Conservation (phyloP, 495 filamentous ascomycete species). For the Trichocladium antarcticum region DNA sequence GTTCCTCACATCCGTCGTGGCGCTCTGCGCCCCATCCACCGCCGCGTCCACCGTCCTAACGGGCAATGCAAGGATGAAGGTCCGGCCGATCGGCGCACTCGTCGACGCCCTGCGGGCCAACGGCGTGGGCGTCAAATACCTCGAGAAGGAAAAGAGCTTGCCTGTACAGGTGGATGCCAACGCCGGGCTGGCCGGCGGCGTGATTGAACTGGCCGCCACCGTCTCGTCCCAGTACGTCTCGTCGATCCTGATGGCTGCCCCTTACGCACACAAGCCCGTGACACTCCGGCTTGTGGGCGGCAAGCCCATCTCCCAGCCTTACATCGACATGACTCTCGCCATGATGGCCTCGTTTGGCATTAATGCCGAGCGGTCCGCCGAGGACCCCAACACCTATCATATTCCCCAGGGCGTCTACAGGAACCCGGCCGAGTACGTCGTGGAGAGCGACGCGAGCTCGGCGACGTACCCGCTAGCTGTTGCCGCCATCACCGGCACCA, state of each 20-base stretch:
- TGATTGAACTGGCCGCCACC: constrained; percentile 84
- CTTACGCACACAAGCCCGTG: constrained; percentile 88
- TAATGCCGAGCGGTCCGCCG: constrained; percentile 46
- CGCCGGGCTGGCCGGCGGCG: constrained; percentile 79
- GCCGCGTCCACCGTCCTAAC: constrained; percentile 68
- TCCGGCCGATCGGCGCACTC: constrained; percentile 84
- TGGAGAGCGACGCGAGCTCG: constrained; percentile 96
- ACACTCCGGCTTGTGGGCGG: constrained; percentile 82
- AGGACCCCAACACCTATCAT: constrained; percentile 81
- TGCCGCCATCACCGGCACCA: constrained; percentile 88
- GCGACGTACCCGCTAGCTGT: constrained; percentile 94
- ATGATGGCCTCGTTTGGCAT: constrained; percentile 97
- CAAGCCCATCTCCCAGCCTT: constrained; percentile 91
- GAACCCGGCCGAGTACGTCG: constrained; percentile 76
- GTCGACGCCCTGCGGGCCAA: constrained; percentile 83
- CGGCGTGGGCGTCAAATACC: constrained; percentile 69
- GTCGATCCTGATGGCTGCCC: constrained; percentile 90
- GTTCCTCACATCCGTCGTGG: constrained; percentile 87
- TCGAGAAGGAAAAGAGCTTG: constrained; percentile 68
- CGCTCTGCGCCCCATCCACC: constrained; percentile 57
- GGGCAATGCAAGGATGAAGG: constrained; percentile 93
- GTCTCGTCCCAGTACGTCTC: constrained; percentile 97
- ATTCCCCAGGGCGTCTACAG: constrained; percentile 78
- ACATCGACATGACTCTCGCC: constrained; percentile 96
- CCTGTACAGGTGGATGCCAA: constrained; percentile 74